phyloP scores from a whole-genome alignment of 768 basidiomycete species.

The Chalciporus pseudorubinellus region DNA sequence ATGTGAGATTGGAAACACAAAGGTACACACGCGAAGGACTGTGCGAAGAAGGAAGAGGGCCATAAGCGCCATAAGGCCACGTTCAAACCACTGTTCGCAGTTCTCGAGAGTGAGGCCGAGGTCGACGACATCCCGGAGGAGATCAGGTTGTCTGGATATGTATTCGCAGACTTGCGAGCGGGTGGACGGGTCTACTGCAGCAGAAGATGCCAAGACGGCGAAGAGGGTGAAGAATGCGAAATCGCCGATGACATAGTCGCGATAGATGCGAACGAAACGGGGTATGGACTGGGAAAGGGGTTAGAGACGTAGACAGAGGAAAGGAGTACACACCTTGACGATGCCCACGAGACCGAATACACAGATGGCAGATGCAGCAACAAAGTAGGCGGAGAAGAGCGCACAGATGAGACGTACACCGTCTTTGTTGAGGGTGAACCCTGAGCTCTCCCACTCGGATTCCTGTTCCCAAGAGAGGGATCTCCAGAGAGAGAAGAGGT shows the following conservation, averaged over 20 bases:
- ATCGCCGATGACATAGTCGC: constrained; percentile 79
- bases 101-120: constrained; percentile 76
- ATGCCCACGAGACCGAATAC: constrained; percentile 68
- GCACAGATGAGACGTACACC: constrained; percentile 53
- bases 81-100: constrained; percentile 77
- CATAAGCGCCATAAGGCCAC: constrained; percentile 57
- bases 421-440: constrained; percentile 40
- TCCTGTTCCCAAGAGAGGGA: constrained; percentile 47
- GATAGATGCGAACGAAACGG: constrained; percentile 71
- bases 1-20: background rate
- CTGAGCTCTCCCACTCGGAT: constrained; percentile 48
- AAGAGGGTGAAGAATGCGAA: constrained; percentile 66
- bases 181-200: constrained; percentile 52
- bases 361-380: constrained; percentile 61
- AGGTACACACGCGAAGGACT: constrained; percentile 58
- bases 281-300: constrained; percentile 49
- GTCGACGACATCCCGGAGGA: constrained; percentile 67
- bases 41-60: constrained; percentile 59
- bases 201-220: constrained; percentile 55
- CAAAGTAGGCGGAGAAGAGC: constrained; percentile 64
- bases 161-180: constrained; percentile 70
- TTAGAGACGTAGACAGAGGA: background rate
- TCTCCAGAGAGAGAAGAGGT: constrained; percentile 43
- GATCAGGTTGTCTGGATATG: constrained; percentile 69
- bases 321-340: constrained; percentile 50